Base-by-base conservation (phyloP, 1,284 basidiomycete species). In the Irpex lacteus region DNA sequence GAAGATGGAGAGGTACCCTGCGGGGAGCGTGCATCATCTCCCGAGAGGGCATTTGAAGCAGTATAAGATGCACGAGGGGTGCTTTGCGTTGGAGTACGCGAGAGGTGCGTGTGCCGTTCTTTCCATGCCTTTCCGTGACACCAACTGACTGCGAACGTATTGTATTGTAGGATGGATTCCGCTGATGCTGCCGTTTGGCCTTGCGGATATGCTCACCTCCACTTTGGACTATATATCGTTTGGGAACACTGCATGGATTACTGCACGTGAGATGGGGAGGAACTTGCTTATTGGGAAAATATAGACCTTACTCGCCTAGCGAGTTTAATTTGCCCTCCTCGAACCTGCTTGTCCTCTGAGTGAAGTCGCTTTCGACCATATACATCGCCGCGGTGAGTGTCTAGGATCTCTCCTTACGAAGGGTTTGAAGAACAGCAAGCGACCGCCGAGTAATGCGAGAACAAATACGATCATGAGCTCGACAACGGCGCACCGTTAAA, bases 31-130 rank as follows among this genome's bases (percentile, higher is more conserved):
- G 7, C 94, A 99, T 76, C 84, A 91, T 74, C 80, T 99, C 64
- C 86, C 82, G 7, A 82, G 97, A 37, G 95, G 95, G 5, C 82
- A 85, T 1, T 91, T 90, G 61, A 98, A 98, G 82, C 98, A 99
- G 78, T 99, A 99, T 81, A 95, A 95, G 77, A 97, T 98, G 92
- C 94, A 94, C 71, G 88, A 96, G 69, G 94, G 93, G 9, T 96
- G 94, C 75, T 99, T 94, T 78, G 97, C 97, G 2, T 80, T 99
- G 68, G 97, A 99, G 77, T 95, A 98, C 70, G 97, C 96, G 54
- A 80, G 91, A 76, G 97, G 95, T 96, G 19, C 15, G 66, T 67
- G 19, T 4, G 8, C 47, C 1, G 44, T 63, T 32, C 38, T 26
- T 26, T 4, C 4, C 26, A 26, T 26, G 4, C 26, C 26, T 26